Evolutionary conservation across 2,329 filamentous ascomycete genomes (phyloP).

Genomic region (Xylariaceae sp.): DNA sequence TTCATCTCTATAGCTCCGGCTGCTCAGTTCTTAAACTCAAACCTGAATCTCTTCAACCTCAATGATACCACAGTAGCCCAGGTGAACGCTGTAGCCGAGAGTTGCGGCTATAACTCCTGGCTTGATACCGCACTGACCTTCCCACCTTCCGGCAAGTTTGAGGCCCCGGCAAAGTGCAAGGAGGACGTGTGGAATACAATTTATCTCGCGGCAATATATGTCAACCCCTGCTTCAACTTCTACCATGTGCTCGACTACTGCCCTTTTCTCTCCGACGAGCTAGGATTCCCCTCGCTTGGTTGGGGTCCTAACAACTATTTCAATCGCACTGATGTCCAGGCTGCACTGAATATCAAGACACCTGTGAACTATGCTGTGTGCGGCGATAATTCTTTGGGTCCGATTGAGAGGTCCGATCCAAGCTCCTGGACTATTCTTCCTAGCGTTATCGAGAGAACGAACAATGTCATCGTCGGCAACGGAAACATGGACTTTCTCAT

Average conservation of each 20-base stretch:
- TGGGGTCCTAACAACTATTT: constrained; percentile 48
- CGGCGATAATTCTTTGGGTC: constrained; percentile 37
- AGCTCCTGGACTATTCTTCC: constrained; percentile 56
- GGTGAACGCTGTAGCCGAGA: neutral
- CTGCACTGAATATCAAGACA: constrained; percentile 55
- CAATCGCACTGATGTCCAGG: constrained; percentile 64
- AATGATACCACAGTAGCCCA: neutral
- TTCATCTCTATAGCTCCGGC: neutral
- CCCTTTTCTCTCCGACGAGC: constrained; percentile 58
- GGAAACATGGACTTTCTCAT: constrained; percentile 66
- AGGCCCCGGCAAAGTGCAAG: neutral
- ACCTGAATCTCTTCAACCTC: constrained; percentile 1
- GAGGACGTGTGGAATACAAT: constrained; percentile 25
- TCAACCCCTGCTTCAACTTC: constrained; percentile 66
- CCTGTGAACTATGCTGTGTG: constrained; percentile 32
- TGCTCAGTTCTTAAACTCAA: neutral
- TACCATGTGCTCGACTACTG: constrained; percentile 65
- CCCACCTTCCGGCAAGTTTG: constrained; percentile 1
- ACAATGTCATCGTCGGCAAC: constrained; percentile 69
- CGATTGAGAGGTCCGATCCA: constrained; percentile 29
- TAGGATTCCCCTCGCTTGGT: constrained; percentile 39
- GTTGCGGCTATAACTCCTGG: neutral
- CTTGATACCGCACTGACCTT: constrained; percentile 3
- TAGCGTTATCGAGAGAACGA: constrained; percentile 66
- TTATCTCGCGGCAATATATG: constrained; percentile 41